A percentile compares a stretch with the other conserved stretches of the same genome.
Conservation (phyloP, 495 filamentous ascomycete species). For the Pseudoneurospora amorphoporcata region DNA sequence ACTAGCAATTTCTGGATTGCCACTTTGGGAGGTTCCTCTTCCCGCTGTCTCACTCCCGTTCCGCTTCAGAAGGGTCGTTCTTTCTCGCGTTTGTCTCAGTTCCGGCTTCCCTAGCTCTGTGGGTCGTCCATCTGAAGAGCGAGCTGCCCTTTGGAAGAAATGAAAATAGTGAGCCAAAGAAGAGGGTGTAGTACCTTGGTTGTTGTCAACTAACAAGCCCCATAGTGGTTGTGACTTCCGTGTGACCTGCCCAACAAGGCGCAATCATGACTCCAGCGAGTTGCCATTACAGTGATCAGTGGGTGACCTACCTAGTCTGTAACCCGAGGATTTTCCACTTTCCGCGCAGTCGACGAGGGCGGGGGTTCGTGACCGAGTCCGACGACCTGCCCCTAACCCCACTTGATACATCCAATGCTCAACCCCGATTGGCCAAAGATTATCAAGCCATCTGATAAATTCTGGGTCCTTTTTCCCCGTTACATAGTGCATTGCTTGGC, state of each 20-base stretch:
- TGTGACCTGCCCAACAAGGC: background rate
- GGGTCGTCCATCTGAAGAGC: background rate
- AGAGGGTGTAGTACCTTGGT: background rate
- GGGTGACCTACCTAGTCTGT: background rate
- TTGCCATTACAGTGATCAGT: background rate
- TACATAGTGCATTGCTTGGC: background rate
- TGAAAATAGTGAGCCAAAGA: background rate
- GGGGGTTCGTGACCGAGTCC: background rate
- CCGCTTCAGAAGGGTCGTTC: background rate
- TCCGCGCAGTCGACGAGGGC: background rate
- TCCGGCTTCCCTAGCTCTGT: background rate
- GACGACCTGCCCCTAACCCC: background rate
- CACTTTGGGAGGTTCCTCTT: background rate
- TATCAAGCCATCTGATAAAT: constrained; percentile 25
- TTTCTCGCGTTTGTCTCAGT: background rate
- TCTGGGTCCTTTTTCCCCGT: background rate
- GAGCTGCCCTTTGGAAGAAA: background rate
- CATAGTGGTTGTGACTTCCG: background rate
- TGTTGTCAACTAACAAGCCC: too few species aligned
- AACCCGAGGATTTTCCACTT: background rate
- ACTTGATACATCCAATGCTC: background rate
- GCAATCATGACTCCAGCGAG: background rate
- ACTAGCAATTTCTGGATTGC: background rate
- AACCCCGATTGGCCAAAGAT: constrained; percentile 18
- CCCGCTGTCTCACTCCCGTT: background rate